Base-by-base conservation (phyloP, 164 flowering plant genomes). In the Platanus orientalis region DNA sequence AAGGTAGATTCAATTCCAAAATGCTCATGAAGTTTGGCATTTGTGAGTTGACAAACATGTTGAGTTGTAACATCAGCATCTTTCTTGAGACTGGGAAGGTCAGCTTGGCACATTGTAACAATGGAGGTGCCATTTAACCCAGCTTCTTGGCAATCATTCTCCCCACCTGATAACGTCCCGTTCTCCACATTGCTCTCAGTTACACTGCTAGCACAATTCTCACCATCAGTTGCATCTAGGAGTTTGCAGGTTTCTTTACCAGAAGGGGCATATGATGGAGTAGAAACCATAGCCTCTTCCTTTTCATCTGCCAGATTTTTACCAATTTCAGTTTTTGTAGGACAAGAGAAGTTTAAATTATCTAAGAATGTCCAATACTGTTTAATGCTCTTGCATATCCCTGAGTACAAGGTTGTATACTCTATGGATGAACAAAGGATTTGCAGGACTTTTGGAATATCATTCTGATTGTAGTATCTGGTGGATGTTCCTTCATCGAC, bases 401-500 rank as follows among this genome's bases (percentile, higher is more conserved):
- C 83, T 14, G 63, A 63, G 77, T 95, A 95, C 42, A 79, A 6
- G 29, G 64, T 27, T 55, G 61, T 64, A 75, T 80, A 76, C 55
- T 80, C 77, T 14, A 29, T 47, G 47, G 90, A 86, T 49, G 84
- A 74, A 64, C 24, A 60, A 67, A 95, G 88, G 16, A 73, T 62
- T 53, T 62, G 73, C 45, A 90, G 59, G 53, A 92, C 85, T 60
- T 71, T 77, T 30, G 76, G 79, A 75, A 92, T 81, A 72, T 90
- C 97, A 72, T 64, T 71, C 64, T 53, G 70, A 61, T 69, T 80
- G 83, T 92, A 95, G 79, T 88, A 92, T 71, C 84, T 83, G 40
- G 73, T 57, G 61, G 69, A 68, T 50, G 75, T 51, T 56, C 78
- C 80, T 29, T 69, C 55, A 44, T 71, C 63, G 9, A 57, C 21